Base-by-base conservation (phyloP, 345 rosid species). In the Odontarrhena argentea region DNA sequence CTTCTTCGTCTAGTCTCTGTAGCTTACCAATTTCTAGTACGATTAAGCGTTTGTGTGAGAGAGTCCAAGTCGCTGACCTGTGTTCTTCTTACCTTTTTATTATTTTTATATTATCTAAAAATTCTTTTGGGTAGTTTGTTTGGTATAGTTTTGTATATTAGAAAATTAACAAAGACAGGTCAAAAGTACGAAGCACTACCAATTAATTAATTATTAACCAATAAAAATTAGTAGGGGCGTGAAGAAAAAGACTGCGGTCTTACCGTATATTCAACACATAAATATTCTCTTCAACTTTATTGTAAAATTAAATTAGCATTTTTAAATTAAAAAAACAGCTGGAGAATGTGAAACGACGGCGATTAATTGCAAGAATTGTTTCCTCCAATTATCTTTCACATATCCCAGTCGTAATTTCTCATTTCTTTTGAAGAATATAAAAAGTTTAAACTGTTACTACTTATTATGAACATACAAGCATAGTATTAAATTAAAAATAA, bases 31-130 rank as follows among this genome's bases (percentile, higher is more conserved):
- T 18, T 22, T 25, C 68, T 47, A 22, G 47, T 38, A 40, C 30
- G 71, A 65, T 46, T 6, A 45, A 51, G 63, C 52, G 5, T 49
- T 36, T 36, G 40, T 36, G 11, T 8, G 42, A 8, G 36, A 32
- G 67, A 59, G 77, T 74, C 63, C 73, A 63, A 61, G 7, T 54
- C 69, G 77, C 77, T 74, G 74, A 74, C 77, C 77, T 68, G 64
- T 67, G 59, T 54, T 54, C 54, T 61, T 54, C 62, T 61, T 52
- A 60, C 63, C 52, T 30, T 53, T 67, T 42, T 49, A 25, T 0
- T 28, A 0, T 25, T 10, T 50, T 38, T 54, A 60, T 25, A 0
- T 47, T 64, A 63, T 26, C 52, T 12, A 30, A 7, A 74, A 38
- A 74, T 60, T 52, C 62, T 73, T 73, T 73, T 41, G 77, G 67